Conservation (phyloP, 352 stramenopile genomes). For the Pythium scleroteichum region DNA sequence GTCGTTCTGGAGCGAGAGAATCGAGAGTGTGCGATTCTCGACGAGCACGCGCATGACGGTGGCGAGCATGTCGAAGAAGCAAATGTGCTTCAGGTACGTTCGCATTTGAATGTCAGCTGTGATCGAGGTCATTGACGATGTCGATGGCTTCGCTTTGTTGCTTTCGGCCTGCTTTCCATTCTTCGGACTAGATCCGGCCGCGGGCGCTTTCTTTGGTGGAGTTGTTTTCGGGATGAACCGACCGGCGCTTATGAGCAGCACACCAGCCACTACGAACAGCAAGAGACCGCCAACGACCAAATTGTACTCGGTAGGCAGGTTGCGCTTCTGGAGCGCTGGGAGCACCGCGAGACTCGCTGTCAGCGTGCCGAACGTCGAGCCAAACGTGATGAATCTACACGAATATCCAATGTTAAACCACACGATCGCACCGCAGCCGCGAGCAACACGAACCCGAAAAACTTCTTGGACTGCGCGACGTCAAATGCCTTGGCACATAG, state of each 20-base stretch:
- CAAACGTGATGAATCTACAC: slow-evolving; percentile 76
- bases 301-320: slow-evolving; percentile 74
- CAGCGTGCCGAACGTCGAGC: slow-evolving; percentile 76
- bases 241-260: slow-evolving; percentile 57
- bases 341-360: slow-evolving; percentile 75
- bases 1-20: slow-evolving; percentile 69
- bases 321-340: slow-evolving; percentile 45
- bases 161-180: slow-evolving; percentile 1
- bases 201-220: slow-evolving; percentile 2
- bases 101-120: slow-evolving; percentile 64
- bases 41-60: slow-evolving; percentile 80
- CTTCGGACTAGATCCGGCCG: slow-evolving; percentile 13
- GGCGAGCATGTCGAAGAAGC: slow-evolving; percentile 84
- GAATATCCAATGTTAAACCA: too few species aligned
- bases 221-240: slow-evolving; percentile 30
- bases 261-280: slow-evolving; percentile 55
- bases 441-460: slow-evolving; percentile 55
- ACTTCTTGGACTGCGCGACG: slow-evolving; percentile 82
- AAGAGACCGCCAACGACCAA: slow-evolving; percentile 56
- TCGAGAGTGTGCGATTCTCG: slow-evolving; percentile 79
- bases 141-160: neutral
- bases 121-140: slow-evolving; percentile 29
- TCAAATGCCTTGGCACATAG: slow-evolving; percentile 80
- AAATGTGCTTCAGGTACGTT: slow-evolving; percentile 86
- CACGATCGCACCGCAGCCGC: too few species aligned